phyloP scores from a whole-genome alignment of 371 early-diverging fungal species.

The Mucor racemosus region DNA sequence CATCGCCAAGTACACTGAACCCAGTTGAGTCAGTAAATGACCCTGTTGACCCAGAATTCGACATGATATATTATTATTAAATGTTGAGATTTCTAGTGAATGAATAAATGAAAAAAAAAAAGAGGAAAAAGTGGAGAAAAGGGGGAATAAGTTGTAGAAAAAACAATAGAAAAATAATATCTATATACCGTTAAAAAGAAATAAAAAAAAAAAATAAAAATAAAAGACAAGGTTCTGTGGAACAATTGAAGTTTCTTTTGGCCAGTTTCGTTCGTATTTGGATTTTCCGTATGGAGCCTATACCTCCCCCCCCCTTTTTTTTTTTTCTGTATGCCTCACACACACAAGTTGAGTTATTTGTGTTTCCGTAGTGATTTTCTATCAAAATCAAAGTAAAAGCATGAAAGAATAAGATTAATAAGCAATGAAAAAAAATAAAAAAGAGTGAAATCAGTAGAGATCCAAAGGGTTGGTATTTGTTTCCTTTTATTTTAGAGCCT shows the following conservation, averaged over 20 bases:
- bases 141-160: constrained; percentile 9
- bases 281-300: neutral
- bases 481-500: constrained; percentile 1
- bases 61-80: constrained; percentile 23
- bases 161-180: constrained; percentile 8
- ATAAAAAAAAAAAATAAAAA: neutral
- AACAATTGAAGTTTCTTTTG: constrained; percentile 6
- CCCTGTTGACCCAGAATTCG: constrained; percentile 43
- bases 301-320: constrained; percentile 9
- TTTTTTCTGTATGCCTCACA: no score
- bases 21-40: constrained; percentile 39
- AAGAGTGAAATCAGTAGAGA: neutral
- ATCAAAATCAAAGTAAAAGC: neutral
- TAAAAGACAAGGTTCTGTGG: neutral
- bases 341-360: no score
- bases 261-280: neutral
- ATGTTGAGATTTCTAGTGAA: neutral
- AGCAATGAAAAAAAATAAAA: neutral
- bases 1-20: constrained; percentile 24
- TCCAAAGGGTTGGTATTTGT: constrained; percentile 11
- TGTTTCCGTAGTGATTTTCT: neutral
- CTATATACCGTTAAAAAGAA: neutral
- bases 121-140: constrained; percentile 9
- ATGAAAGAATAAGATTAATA: neutral
- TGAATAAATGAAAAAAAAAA: constrained; percentile 2